These are phyloP conservation scores for Mortierella sp. DNA, from an alignment of 371 early-diverging fungal genomes.

Conservation along the genomic window DNA sequence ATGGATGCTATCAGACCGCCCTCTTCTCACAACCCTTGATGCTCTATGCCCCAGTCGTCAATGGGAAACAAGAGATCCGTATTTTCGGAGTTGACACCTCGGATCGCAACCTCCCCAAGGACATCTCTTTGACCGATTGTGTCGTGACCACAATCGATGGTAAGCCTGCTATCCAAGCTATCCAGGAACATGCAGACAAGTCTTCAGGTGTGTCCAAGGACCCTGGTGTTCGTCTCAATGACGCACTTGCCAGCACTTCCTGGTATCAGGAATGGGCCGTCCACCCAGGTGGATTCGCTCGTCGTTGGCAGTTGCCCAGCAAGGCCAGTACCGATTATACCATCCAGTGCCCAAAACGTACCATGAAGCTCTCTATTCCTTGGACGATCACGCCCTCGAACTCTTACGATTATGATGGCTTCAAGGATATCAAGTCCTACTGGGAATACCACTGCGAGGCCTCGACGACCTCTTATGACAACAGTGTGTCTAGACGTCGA, in stretches of 20 bases:
- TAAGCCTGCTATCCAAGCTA: conserved; percentile 1
- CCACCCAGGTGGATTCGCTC: conserved; percentile 7
- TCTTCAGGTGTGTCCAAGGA: conserved; percentile 14
- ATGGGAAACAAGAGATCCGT: not conserved
- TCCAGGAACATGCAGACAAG: conserved; percentile 13
- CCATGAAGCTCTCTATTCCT: not conserved
- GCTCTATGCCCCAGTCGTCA: conserved; percentile 1
- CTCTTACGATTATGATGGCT: no score
- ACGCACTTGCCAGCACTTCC: conserved; percentile 11
- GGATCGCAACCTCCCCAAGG: not conserved
- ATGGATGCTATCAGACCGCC: conserved; percentile 3
- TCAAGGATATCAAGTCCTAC: no score
- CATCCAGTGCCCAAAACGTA: conserved; percentile 2
- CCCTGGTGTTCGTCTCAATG: conserved; percentile 24
- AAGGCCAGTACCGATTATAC: conserved; percentile 3
- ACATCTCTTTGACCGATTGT: conserved; percentile 10
- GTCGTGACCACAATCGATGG: conserved; percentile 23
- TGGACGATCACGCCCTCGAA: no score
- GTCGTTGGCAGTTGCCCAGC: conserved; percentile 4
- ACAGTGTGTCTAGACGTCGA: not conserved
- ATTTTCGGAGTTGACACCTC: conserved; percentile 1
- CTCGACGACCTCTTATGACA: no score
- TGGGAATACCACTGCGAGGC: no score
- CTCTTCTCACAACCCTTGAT: not conserved
- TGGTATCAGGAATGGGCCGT: not conserved